Evolutionary conservation across 495 filamentous ascomycete genomes (phyloP), one percentile per base, ranked within the genome.

Genomic region (Parathielavia appendiculata): DNA sequence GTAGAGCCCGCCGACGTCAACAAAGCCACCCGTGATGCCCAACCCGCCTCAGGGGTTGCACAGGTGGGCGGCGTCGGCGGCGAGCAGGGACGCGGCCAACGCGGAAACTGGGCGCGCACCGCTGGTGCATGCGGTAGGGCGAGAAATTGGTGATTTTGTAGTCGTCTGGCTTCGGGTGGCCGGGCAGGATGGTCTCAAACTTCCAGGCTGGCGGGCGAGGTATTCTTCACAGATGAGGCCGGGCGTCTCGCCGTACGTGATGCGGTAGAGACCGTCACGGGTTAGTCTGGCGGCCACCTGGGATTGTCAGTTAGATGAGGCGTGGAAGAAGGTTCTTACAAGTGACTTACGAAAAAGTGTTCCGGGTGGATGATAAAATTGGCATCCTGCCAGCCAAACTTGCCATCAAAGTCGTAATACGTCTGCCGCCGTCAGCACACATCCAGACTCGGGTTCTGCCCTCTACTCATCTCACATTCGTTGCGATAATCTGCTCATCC

Each of bases 401-500:
- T 55, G 9, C 13, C 36, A 19, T 32, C 23, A 45, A 67, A 71
- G 40, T 54, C 58, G 52, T 63, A 63, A 32, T 66, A 66, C 13
- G 62, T 58, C 63, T 61, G 44, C 13, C 23, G 20, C 16, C 30
- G 16, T 53, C 9, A 41, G 50, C 16, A 14, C 11, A 0, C 17
- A 2, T 35, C 10, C 10, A 17, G 20, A 35, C 35, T 7, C 19
- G n/a, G n/a, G n/a, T n/a, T n/a, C n/a, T 14, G 4, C 16, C 12
- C 14, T 19, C 7, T 14, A 1, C n/a, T 46, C 40, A n/a, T 60
- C 57, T 51, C 16, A 68, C 58, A 68, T 86, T 86, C n/a, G 82
- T 83, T 32, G 83, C 83, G 35, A 86, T 74, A 47, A 86, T 81
- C 59, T 84, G 81, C 41, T 71, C 72, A 39, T 83, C 72, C 72